These are phyloP conservation scores for Kwoniella pini DNA, from an alignment of 768 basidiomycete genomes.

Conservation along the genomic window DNA sequence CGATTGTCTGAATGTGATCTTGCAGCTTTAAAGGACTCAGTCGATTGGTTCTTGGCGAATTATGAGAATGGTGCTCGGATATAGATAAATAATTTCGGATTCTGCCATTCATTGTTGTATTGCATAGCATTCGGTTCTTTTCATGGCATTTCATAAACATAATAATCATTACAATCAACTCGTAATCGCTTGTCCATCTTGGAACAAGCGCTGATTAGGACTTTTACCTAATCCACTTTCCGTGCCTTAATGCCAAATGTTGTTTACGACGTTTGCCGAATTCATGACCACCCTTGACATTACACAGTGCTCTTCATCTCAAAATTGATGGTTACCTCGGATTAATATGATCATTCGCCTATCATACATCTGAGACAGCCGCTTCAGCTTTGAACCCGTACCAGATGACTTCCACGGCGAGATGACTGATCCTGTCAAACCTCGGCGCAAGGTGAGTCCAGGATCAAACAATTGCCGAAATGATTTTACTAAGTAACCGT, in stretches of 20 bases:
- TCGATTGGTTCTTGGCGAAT: constrained; percentile 85
- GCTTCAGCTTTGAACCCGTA: background rate
- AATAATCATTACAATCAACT: too few species aligned
- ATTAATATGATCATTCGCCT: too few species aligned
- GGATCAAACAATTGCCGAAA: background rate
- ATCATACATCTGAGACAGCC: too few species aligned
- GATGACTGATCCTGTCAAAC: constrained; percentile 24
- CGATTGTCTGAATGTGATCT: background rate
- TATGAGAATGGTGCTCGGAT: constrained; percentile 61
- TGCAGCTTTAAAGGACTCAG: constrained; percentile 71
- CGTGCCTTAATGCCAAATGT: background rate
- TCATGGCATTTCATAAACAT: background rate
- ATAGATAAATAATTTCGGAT: background rate
- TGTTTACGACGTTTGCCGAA: background rate
- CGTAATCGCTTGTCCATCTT: background rate
- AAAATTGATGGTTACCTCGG: too few species aligned
- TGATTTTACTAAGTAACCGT: background rate
- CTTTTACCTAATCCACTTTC: background rate
- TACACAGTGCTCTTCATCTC: too few species aligned
- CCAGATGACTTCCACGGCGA: background rate
- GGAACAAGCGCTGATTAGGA: background rate
- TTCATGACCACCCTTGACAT: too few species aligned
- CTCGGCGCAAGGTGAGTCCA: constrained; percentile 20
- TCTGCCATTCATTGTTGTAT: background rate
- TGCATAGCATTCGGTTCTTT: background rate